Evolutionary conservation across 306 rosid species (phyloP), one percentile per base, ranked within the genome.

Genomic region (Sindora glabra): DNA sequence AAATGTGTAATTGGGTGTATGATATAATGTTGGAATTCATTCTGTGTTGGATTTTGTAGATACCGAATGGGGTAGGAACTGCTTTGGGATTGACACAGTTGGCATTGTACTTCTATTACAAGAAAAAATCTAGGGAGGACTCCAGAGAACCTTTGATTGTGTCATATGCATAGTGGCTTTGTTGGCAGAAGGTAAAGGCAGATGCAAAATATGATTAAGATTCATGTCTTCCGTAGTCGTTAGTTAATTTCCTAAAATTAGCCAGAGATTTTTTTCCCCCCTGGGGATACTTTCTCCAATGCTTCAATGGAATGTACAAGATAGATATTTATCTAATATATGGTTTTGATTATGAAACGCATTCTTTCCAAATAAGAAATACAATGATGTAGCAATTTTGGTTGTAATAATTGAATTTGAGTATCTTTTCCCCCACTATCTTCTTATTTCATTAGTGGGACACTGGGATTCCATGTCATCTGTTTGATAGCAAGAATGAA

Each of bases 1-100:
- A 38, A 42, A 27, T 60, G 5, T 21, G 56, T 47, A 32, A 13
- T 6, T n/a, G 25, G 24, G 12, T 22, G 25, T 34, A 33, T 23
- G 14, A 17, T 58, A 21, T 10, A 36, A 29, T 10, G 3, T 17
- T 3, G 15, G 42, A 44, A 21, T 15, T 41, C n/a, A n/a, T n/a
- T 69, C 34, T 56, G 18, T 53, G 60, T 38, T 56, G 69, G 27
- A 24, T 44, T 55, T 72, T 65, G 71, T 80, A 91, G 98, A 81
- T 71, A 27, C 98, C 98, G 23, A 91, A 91, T 67, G 98, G 96
- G 60, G 83, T 91, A 27, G 96, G 98, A 72, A 80, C 95, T 8
- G 19, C 83, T 54, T 72, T 91, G 81, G 96, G 90, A 71, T 62
- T 83, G 21, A 67, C 76, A 65, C 98, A 88, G 72, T 72, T 91